These are phyloP conservation scores for Solanum aculeatissimum DNA, from an alignment of 305 asterid species.

Conservation along the genomic window DNA sequence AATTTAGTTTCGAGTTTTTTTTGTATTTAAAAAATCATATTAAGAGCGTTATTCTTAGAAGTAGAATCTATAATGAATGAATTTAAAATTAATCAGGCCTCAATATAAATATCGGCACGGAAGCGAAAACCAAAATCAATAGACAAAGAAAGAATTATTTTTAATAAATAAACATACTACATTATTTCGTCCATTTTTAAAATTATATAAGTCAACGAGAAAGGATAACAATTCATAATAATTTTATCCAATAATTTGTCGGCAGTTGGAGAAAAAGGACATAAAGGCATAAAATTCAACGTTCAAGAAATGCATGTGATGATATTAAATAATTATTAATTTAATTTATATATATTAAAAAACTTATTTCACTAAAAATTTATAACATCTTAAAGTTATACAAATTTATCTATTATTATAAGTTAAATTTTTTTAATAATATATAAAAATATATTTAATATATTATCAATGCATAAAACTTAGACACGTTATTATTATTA, in stretches of 20 bases:
- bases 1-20: fast-evolving
- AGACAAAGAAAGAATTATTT: neutral
- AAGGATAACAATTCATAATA: neutral
- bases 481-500: neutral
- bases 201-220: neutral
- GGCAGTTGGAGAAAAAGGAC: neutral
- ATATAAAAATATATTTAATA: neutral
- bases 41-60: fast-evolving
- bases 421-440: neutral
- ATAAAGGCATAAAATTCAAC: neutral
- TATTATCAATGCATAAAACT: neutral
- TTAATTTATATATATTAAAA: neutral
- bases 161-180: neutral
- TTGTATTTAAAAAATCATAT: too few relatives aligned
- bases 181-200: neutral
- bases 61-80: fast-evolving
- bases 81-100: neutral
- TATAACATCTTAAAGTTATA: too few relatives aligned
- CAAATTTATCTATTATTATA: neutral
- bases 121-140: neutral
- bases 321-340: neutral
- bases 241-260: neutral
- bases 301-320: neutral
- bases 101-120: too few relatives aligned
- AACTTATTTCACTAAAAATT: neutral